A percentile compares a stretch with the other conserved stretches of the same genome.
Conservation (phyloP, 352 stramenopile genomes). For the Nothophytophthora sp. region DNA sequence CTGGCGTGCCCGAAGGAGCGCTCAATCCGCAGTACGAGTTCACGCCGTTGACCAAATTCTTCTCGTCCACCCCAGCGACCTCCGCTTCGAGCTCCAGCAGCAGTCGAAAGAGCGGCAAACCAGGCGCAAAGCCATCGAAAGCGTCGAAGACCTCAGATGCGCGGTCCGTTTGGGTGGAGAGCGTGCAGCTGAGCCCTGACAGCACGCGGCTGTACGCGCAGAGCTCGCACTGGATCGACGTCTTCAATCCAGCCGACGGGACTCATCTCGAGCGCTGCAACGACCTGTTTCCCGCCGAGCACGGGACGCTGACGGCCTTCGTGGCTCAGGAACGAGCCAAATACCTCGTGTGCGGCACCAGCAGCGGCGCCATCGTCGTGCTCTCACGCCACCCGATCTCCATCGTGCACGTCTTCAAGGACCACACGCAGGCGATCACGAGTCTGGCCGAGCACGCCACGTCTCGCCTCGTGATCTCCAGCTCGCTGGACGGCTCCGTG, state of each 20-base stretch:
- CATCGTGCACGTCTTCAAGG: conserved; percentile 66
- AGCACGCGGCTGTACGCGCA: conserved; percentile 49
- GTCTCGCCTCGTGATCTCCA: conserved; percentile 64
- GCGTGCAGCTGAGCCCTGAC: conserved; percentile 47
- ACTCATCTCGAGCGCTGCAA: conserved; percentile 49
- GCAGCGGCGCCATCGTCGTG: conserved; percentile 55
- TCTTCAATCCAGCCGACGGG: conserved; percentile 55
- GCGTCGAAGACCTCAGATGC: conserved; percentile 4
- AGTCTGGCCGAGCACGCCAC: conserved; percentile 48
- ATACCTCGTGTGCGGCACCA: conserved; percentile 63
- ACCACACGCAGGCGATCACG: conserved; percentile 65
- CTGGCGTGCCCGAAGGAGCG: conserved; percentile 31
- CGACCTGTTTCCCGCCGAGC: conserved; percentile 51
- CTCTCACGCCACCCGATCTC: conserved; percentile 59
- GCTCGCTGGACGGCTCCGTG: conserved; percentile 68
- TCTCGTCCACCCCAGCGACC: conserved; percentile 15
- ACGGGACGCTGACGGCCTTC: conserved; percentile 66
- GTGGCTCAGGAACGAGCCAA: conserved; percentile 68
- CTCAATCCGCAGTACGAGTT: conserved; percentile 69
- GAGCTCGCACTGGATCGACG: conserved; percentile 45
- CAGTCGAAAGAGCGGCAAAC: conserved; percentile 12
- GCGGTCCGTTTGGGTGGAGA: conserved; percentile 44
- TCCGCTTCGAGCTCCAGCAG: background rate
- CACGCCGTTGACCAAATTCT: conserved; percentile 47
- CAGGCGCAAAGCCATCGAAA: conserved; percentile 13